Conservation (phyloP, 352 stramenopile species). For the Peronosclerospora sorghi region DNA sequence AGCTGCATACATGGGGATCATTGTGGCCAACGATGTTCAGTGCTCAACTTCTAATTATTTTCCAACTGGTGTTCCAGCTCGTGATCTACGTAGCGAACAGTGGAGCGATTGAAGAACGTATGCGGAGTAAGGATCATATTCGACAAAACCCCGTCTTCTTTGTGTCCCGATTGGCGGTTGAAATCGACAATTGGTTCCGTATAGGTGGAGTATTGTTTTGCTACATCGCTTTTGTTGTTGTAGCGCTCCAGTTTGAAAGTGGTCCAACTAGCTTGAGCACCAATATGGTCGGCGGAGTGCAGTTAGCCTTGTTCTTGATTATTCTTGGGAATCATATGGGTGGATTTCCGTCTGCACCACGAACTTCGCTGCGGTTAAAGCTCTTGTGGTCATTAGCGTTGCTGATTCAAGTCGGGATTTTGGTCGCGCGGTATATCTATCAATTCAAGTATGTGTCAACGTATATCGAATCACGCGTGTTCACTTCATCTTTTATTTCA, state of each 20-base stretch:
- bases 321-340: constrained; percentile 64
- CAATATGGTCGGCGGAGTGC: constrained; percentile 49
- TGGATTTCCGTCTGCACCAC: constrained; percentile 45
- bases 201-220: constrained; percentile 49
- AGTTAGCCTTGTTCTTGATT: constrained; percentile 51
- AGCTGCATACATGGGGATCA: constrained; percentile 46
- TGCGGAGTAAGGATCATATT: constrained; percentile 46
- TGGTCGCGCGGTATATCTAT: constrained; percentile 68
- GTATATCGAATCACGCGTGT: constrained; percentile 55
- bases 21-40: constrained; percentile 76
- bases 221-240: constrained; percentile 60
- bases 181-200: constrained; percentile 72
- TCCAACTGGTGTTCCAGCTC: constrained; percentile 77
- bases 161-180: constrained; percentile 51
- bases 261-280: constrained; percentile 41
- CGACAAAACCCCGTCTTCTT: constrained; percentile 70
- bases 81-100: constrained; percentile 75
- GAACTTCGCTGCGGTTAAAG: constrained; percentile 60
- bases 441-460: constrained; percentile 63
- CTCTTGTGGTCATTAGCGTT: constrained; percentile 71
- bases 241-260: constrained; percentile 56
- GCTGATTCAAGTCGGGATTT: constrained; percentile 50
- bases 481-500: constrained; percentile 59
- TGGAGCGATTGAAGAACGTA: constrained; percentile 51
- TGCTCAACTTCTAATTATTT: constrained; percentile 74